phyloP scores from a whole-genome alignment of 2,329 filamentous ascomycete species.

The Paraconiothyrium sp. region DNA sequence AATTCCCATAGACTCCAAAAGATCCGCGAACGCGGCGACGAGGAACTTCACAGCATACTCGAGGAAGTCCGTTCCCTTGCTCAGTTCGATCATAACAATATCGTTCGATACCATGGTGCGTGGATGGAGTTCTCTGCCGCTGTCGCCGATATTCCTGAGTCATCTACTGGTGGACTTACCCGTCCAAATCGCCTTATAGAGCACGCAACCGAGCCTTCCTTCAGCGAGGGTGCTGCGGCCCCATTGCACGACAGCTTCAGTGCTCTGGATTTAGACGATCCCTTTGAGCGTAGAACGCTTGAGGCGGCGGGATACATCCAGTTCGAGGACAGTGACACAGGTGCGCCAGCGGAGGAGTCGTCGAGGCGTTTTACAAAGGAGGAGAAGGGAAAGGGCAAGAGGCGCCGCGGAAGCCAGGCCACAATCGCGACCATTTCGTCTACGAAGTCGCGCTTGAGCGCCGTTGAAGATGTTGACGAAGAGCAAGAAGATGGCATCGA shows the following conservation, averaged over 20 bases:
- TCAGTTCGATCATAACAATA: slow-evolving; percentile 69
- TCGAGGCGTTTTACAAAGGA: slow-evolving; percentile 25
- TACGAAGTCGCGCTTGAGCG: slow-evolving; percentile 53
- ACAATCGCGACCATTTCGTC: slow-evolving; percentile 54
- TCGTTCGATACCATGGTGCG: slow-evolving; percentile 72
- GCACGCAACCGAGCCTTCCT: slow-evolving; percentile 25
- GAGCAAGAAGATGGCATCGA: slow-evolving; percentile 60
- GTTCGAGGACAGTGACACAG: slow-evolving; percentile 42
- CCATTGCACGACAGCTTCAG: slow-evolving; percentile 27
- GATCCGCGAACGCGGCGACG: slow-evolving; percentile 61
- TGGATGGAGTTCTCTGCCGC: slow-evolving; percentile 65
- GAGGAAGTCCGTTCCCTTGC: slow-evolving; percentile 71
- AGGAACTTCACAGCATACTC: slow-evolving; percentile 66
- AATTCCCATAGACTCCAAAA: slow-evolving; percentile 61
- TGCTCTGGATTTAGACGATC: slow-evolving; percentile 30
- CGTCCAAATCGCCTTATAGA: slow-evolving; percentile 37
- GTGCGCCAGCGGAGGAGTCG: slow-evolving; percentile 21
- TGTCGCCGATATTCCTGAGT: slow-evolving; percentile 21
- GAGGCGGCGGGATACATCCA: slow-evolving; percentile 36
- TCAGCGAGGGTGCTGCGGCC: slow-evolving; percentile 21
- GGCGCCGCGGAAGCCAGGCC: slow-evolving; percentile 43
- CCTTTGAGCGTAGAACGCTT: slow-evolving; percentile 21
- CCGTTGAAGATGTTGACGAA: slow-evolving; percentile 45
- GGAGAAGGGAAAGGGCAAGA: slow-evolving; percentile 38
- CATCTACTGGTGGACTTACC: slow-evolving; percentile 21